Evolutionary conservation across 2,329 filamentous ascomycete genomes (phyloP), one percentile per base, ranked within the genome.

Genomic region (Aureobasidium sp.): DNA sequence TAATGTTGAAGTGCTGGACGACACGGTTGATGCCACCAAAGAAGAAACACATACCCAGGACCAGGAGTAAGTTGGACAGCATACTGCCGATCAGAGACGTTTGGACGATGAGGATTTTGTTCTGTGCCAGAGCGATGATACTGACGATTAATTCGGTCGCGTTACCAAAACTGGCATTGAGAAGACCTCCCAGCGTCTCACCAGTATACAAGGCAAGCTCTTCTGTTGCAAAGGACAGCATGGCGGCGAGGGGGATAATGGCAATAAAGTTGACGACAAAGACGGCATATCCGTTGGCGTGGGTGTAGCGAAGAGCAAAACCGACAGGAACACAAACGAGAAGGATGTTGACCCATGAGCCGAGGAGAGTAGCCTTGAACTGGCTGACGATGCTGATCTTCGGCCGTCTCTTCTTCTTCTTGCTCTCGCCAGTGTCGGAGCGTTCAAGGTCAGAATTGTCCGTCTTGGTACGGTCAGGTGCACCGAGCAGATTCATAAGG

Each of bases 221-320:
- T 73, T 97, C 93, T 0, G 93, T 97, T 0, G 90, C 90, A 70
- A 89, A 96, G 68, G 89, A 88, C 27, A 97, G 80, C 79, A 96
- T 87, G 15, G 88, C 89, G 2, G 93, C 93, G 44, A 97, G 80
- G 0, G 92, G 92, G 63, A 97, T 87, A 68, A 97, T 96, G 64
- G 92, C 93, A 66, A 97, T 83, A 70, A 97, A 97, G 77, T 97
- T 97, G 75, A 97, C 83, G 62, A 92, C 84, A 70, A 97, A 97
- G 51, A 94, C 79, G 22, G 81, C 82, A 63, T 88, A 80, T 3
- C 81, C 78, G 69, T 82, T 79, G 57, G 88, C 76, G 12, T 77
- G 66, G 20, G 85, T 76, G 70, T 87, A 91, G 69, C 89, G 84
- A 58, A 93, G 73, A 1, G 83, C 88, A 69, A 96, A 75, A 57